A percentile compares a stretch with the other conserved stretches of the same genome.
phyloP scores from a whole-genome alignment of 108 stramenopile genomes.

The Chaetoceros muelleri region DNA sequence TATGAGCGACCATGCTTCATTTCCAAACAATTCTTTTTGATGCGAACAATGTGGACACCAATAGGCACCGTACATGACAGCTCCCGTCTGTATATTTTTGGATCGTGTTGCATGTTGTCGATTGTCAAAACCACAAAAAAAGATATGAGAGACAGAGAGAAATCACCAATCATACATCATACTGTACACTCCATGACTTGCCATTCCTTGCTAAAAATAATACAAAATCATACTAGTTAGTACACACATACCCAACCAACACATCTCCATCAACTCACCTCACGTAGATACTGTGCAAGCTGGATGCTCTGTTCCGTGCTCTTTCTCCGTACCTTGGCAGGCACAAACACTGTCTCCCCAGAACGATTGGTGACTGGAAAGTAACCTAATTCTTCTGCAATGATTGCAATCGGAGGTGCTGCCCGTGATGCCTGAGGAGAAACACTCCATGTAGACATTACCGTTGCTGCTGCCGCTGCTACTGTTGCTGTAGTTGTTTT shows the following conservation, averaged over 20 bases:
- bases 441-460: background rate
- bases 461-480: background rate
- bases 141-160: too few species aligned
- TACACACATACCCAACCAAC: too few species aligned
- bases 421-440: slow-evolving; percentile 22
- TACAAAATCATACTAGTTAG: too few species aligned
- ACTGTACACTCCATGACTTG: too few species aligned
- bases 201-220: too few species aligned
- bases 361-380: slow-evolving; percentile 58
- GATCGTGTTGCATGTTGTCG: too few species aligned
- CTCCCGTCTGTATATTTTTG: slow-evolving; percentile 37
- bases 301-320: slow-evolving; percentile 60
- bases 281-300: slow-evolving; percentile 36
- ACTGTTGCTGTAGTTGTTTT: too few species aligned
- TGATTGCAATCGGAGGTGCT: slow-evolving; percentile 73
- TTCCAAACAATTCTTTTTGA: slow-evolving; percentile 75
- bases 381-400: slow-evolving; percentile 83
- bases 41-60: slow-evolving; percentile 86
- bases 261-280: slow-evolving; percentile 1
- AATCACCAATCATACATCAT: too few species aligned
- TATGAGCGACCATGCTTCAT: slow-evolving; percentile 53
- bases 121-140: too few species aligned
- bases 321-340: slow-evolving; percentile 42
- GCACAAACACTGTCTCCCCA: slow-evolving; percentile 52
- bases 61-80: slow-evolving; percentile 63